Evolutionary conservation across 2,329 filamentous ascomycete species (phyloP), one percentile per base, ranked within the genome.

Genomic region (Davidsoniella neocaledoniae): DNA sequence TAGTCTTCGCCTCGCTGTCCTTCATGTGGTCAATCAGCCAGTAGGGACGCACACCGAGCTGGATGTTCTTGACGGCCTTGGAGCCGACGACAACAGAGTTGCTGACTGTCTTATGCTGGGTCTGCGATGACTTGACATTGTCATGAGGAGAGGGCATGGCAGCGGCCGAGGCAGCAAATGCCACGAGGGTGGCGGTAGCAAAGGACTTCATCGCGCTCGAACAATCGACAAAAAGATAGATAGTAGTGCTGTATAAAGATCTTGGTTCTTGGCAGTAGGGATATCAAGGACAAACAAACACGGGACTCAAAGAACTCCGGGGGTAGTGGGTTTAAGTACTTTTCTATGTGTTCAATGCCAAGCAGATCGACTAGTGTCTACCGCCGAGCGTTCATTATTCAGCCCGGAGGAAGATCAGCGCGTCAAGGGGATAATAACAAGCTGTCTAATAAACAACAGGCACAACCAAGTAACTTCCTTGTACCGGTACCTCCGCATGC

Each of bases 11-110:
- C 8, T 68, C 65, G 9, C 75, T 66, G 2, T 74, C 70, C 29
- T 72, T 72, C 75, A 83, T 78, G 57, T 76, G 68, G 57, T 77
- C 67, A 55, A 82, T 64, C 5, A 83, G 69, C 61, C 72, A 83
- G 62, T 76, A 78, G 0, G 79, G 79, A 8, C 79, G 71, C 2
- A 77, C 75, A 5, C 77, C 79, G 3, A 81, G 65, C 47, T 79
- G 72, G 53, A 81, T 69, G 54, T 66, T 66, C 54, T 61, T 66
- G 56, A 72, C 62, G 37, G 65, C 62, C 54, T 61, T 36, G 14
- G 23, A 39, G 36, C 42, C 48, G 4, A 45, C 36, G 14, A 10
- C 12, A 14, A 36, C 26, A 7, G 47, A 40, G 16, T 10, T 43
- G 41, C 33, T 38, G 17, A 38, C n/a, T 6, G 23, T 38, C 26